phyloP scores from a whole-genome alignment of 805 yeast genomes.

The Yamadazyma laniorum region DNA sequence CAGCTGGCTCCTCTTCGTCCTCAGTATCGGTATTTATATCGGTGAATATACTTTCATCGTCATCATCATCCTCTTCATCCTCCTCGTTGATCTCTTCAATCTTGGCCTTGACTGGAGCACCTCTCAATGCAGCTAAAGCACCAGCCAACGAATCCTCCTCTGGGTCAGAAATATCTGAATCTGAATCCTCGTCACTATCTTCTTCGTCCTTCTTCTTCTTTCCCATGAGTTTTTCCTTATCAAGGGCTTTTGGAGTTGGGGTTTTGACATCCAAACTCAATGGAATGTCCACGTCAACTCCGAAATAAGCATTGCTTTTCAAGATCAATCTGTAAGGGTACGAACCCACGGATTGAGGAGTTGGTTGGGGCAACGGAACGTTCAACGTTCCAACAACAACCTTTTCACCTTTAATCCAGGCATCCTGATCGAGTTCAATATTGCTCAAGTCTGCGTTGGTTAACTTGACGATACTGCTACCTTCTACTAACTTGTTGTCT shows the following conservation, averaged over 20 bases:
- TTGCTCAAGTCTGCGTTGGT: constrained; percentile 55
- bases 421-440: constrained; percentile 50
- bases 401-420: constrained; percentile 45
- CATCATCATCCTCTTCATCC: constrained; percentile 29
- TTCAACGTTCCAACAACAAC: constrained; percentile 69
- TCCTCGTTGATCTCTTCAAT: constrained; percentile 12
- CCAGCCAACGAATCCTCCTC: constrained; percentile 77
- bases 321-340: constrained; percentile 68
- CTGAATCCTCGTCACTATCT: constrained; percentile 47
- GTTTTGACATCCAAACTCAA: constrained; percentile 67
- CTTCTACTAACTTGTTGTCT: constrained; percentile 77
- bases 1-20: constrained; percentile 29
- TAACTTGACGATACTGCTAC: constrained; percentile 49
- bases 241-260: constrained; percentile 24
- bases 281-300: constrained; percentile 73
- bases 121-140: constrained; percentile 67
- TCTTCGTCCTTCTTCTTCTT: constrained; percentile 34
- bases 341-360: constrained; percentile 70
- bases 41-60: constrained; percentile 39
- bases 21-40: constrained; percentile 48
- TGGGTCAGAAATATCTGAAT: constrained; percentile 60
- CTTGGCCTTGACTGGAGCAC: constrained; percentile 49
- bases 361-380: constrained; percentile 67
- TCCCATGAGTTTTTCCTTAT: constrained; percentile 15
- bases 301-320: constrained; percentile 76